Evolutionary conservation across 768 basidiomycete genomes (phyloP).

Genomic region (Kwoniella shandongensis): DNA sequence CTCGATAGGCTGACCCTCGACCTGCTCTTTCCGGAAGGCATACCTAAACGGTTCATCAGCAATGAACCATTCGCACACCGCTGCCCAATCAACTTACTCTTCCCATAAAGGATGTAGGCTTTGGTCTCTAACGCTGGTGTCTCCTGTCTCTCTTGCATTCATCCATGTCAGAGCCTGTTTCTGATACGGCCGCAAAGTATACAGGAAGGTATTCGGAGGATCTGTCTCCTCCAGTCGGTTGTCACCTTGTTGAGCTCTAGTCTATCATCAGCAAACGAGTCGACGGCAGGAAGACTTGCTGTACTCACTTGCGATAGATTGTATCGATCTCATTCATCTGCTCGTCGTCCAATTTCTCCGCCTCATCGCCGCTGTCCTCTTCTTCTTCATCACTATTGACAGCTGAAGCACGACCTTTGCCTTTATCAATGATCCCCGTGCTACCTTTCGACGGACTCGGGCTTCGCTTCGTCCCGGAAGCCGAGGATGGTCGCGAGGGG

Average conservation of each 20-base stretch:
- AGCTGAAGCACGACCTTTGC: conserved; percentile 55
- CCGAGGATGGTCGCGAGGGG: conserved; percentile 24
- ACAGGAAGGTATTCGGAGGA: conserved; percentile 70
- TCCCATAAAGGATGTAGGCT: conserved; percentile 95
- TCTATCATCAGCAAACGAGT: not conserved
- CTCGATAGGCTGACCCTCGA: conserved; percentile 65
- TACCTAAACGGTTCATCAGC: conserved; percentile 60
- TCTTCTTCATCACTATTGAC: conserved; percentile 64
- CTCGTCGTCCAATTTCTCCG: conserved; percentile 75
- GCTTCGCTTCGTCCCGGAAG: conserved; percentile 13
- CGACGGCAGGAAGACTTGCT: not conserved
- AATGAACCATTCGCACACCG: not conserved
- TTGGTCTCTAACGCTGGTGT: conserved; percentile 63
- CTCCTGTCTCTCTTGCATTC: conserved; percentile 77
- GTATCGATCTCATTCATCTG: conserved; percentile 64
- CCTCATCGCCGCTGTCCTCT: conserved; percentile 71
- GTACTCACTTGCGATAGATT: conserved; percentile 77
- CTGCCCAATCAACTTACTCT: conserved; percentile 62
- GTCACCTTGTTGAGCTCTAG: conserved; percentile 81
- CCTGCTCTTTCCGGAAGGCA: conserved; percentile 65
- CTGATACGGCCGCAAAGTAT: conserved; percentile 81
- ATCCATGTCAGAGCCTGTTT: conserved; percentile 94
- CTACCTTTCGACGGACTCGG: conserved; percentile 38
- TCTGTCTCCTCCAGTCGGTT: conserved; percentile 75
- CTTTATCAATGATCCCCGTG: conserved; percentile 42